Evolutionary conservation across 495 filamentous ascomycete genomes (phyloP).

Genomic region (Corynascus novoguineensis): DNA sequence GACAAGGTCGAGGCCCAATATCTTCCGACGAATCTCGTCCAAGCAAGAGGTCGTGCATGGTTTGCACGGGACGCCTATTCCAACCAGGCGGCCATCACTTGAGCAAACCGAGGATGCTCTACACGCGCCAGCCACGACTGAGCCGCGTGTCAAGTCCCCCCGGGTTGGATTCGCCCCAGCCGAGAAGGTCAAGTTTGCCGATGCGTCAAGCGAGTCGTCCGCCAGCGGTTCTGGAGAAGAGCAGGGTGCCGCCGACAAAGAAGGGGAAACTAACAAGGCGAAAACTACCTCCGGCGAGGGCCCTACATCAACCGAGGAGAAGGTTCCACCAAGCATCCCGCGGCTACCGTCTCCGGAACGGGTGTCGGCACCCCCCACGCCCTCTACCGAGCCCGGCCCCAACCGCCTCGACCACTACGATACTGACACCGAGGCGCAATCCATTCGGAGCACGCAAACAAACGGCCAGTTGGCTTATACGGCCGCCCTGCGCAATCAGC

Average conservation of each 20-base stretch:
- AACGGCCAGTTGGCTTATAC: constrained; percentile 51
- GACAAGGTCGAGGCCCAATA: constrained; percentile 28
- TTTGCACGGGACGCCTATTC: neutral
- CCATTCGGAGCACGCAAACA: constrained; percentile 21
- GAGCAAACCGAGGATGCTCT: neutral
- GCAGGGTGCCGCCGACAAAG: neutral
- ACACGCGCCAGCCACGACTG: neutral
- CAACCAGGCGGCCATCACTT: neutral
- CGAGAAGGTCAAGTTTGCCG: neutral
- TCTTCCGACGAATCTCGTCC: constrained; percentile 41
- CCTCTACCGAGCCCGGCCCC: neutral
- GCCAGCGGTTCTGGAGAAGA: neutral
- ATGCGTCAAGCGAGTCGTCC: constrained; percentile 1
- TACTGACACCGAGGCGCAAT: constrained; percentile 35
- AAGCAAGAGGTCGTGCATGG: constrained; percentile 13
- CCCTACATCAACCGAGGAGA: neutral
- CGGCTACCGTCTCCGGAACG: neutral
- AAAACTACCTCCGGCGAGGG: neutral
- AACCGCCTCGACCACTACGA: constrained; percentile 13
- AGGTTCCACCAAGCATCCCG: neutral
- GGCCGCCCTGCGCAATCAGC: constrained; percentile 49
- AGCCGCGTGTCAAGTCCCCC: neutral
- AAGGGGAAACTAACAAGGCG: neutral
- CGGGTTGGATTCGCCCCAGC: constrained; percentile 8
- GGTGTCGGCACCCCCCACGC: neutral